Evolutionary conservation across 179 eudicot genomes (phyloP).

Genomic region (Beta macrorhiza): DNA sequence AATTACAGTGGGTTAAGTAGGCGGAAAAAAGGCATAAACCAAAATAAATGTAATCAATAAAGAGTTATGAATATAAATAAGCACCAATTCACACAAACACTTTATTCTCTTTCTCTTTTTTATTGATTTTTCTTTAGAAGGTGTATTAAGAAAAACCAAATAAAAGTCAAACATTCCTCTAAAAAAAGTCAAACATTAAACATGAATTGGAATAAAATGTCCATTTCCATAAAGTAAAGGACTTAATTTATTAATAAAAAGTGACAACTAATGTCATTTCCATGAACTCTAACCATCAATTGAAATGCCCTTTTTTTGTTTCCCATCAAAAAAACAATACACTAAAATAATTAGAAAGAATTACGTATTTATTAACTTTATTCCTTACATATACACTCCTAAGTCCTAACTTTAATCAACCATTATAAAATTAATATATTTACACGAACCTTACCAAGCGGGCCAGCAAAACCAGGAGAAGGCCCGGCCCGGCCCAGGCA

Average conservation of each 20-base stretch:
- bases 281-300: background rate
- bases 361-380: background rate
- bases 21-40: no score
- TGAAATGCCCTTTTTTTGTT: background rate
- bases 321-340: background rate
- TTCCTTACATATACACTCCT: background rate
- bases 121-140: no score
- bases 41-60: no score
- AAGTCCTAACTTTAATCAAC: background rate
- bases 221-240: no score
- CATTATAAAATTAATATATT: background rate
- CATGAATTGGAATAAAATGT: no score
- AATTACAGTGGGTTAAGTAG: no score
- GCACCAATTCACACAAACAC: background rate
- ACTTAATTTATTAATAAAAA: no score
- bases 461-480: conserved; percentile 16
- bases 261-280: no score
- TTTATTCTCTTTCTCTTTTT: background rate
- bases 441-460: conserved; percentile 26
- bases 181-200: no score
- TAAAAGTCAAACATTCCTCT: no score
- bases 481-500: conserved; percentile 15
- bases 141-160: no score
- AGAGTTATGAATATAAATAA: no score
- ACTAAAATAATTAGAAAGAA: background rate